phyloP scores from a whole-genome alignment of 345 rosid species.

The Rhodomyrtus tomentosa region DNA sequence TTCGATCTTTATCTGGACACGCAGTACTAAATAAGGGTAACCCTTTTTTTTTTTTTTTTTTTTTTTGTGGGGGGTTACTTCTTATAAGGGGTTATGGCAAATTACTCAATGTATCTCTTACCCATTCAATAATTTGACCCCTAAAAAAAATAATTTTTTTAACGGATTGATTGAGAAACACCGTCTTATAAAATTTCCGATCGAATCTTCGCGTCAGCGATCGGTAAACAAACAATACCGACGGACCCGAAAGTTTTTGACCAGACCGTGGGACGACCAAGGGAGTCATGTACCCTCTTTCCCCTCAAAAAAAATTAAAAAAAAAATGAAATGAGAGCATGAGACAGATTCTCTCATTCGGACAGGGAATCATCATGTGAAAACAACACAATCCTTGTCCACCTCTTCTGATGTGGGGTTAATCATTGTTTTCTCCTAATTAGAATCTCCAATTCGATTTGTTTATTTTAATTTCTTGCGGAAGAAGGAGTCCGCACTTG shows the following conservation, averaged over 20 bases:
- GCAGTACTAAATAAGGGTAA: neutral
- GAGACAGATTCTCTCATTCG: neutral
- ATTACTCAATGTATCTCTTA: neutral
- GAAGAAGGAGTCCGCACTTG: neutral
- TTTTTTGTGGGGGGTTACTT: neutral
- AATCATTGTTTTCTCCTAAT: neutral
- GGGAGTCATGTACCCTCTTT: no score
- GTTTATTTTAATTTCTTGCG: no score
- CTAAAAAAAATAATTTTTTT: neutral
- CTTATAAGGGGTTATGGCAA: neutral
- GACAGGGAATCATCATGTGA: neutral
- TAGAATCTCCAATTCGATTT: neutral
- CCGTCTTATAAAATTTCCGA: no score
- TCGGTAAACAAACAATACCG: no score
- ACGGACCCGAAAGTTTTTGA: no score
- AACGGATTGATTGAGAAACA: neutral
- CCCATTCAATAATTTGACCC: neutral
- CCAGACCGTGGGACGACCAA: no score
- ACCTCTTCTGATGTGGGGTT: neutral
- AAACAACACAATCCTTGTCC: neutral
- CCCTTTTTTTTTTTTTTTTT: no score
- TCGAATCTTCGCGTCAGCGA: no score
- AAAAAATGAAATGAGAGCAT: neutral
- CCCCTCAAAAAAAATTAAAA: no score
- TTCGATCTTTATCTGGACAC: neutral